Base-by-base conservation (phyloP, 352 stramenopile genomes). In the Pythium aphanidermatum region DNA sequence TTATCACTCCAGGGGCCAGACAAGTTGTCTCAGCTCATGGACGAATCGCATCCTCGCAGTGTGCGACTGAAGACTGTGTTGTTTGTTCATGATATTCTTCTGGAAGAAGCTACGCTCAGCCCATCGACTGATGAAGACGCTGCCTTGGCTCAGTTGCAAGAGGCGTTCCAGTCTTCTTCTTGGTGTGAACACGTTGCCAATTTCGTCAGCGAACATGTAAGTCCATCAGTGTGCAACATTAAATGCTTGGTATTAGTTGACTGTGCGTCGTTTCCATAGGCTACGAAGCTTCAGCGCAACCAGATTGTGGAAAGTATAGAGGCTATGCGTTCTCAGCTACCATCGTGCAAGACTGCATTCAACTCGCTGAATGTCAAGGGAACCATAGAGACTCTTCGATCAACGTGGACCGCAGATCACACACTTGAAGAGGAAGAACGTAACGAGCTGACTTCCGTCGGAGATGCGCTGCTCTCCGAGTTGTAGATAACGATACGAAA, bases 61-160 rank as follows among this genome's bases (percentile, higher is more conserved):
- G 49, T 93, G 17, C 72, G 86, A 29, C 38, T 90, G 11, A 93
- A 93, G 70, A 66, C 68, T 9, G 68, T 81, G 34, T 54, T 91
- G 23, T 77, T 88, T 21, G 55, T 80, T 2, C 83, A 91, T 45
- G 77, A 91, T 50, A 34, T 91, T 23, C 52, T 90, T 12, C 51
- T 63, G 0, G 76, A 91, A 54, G 55, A 38, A 14, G 25, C 35
- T 11, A 37, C 39, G 13, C 35, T 29, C 35, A 32, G 41, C 46
- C 5, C 42, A 9, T 27, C 46, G 33, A 43, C 28, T 8, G 40
- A 34, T 2, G 35, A 31, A 12, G 51, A 58, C 13, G 48, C 61
- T 13, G 65, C 55, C n/a, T 39, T 90, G 29, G 44, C 58, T 26
- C 52, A 83, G 44, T 32, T 92, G 7, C 60, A 83, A 42, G 29